phyloP scores from a whole-genome alignment of 2,329 filamentous ascomycete species.

The Hirsutella rhossiliensis region DNA sequence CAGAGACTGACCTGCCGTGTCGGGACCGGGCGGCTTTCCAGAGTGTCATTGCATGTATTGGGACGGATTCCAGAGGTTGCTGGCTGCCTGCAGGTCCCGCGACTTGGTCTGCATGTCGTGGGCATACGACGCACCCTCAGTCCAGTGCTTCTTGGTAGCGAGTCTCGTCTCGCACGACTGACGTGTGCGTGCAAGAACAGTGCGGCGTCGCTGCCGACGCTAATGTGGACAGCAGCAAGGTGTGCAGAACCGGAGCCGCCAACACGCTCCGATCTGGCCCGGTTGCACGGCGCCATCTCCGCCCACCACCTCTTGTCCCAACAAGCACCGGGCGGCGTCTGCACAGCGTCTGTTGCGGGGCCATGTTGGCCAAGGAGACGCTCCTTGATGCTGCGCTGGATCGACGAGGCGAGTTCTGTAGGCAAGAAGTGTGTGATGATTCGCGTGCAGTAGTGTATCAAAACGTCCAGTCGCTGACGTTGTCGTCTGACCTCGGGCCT shows the following conservation, averaged over 20 bases:
- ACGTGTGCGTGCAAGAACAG: no score
- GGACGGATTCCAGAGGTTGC: no score
- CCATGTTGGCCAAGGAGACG: not conserved
- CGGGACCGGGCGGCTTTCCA: no score
- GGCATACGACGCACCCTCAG: no score
- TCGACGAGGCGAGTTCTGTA: no score
- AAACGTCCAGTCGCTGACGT: not conserved
- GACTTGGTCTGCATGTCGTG: not conserved
- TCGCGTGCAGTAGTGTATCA: no score
- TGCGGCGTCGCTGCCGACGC: conserved; percentile 2
- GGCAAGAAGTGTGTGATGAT: no score
- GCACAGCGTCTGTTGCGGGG: not conserved
- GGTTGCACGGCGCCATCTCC: not conserved
- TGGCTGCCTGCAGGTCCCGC: not conserved
- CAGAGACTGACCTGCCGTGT: no score
- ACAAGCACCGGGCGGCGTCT: not conserved
- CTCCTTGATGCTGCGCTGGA: not conserved
- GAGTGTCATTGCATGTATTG: no score
- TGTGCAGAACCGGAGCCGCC: not conserved
- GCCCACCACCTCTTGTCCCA: not conserved
- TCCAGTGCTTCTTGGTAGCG: no score
- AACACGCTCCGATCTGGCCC: not conserved
- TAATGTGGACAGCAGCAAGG: no score
- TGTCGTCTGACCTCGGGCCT: not conserved
- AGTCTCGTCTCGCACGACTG: no score